Base-by-base conservation (phyloP, 75 land plant species). In the Isoetes taiwanensis region DNA sequence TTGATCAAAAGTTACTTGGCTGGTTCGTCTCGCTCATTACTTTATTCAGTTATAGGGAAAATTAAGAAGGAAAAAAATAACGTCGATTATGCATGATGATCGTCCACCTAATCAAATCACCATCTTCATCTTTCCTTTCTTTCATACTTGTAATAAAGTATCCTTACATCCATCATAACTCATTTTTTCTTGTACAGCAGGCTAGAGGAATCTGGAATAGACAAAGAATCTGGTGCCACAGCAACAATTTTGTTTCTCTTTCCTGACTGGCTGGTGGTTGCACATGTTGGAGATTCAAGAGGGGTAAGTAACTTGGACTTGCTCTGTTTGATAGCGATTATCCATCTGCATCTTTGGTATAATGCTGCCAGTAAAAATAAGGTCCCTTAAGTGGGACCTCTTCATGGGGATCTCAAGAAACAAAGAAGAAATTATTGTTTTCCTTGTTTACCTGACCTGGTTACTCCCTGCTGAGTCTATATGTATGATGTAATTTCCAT, bases 271-370 rank as follows among this genome's bases (percentile, higher is more conserved):
- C 40, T 88, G 41, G 70, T 81, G 40, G 52, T 93, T 42, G 80
- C 98, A 17, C 96, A 93, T 76, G 70, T 93, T 59, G 98, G 98
- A 21, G 98, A 93, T 56, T 87, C 96, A 4, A 71, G 71, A 52
- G 80, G 73, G 83, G 98, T 88, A 80, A 41, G 52, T 60, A 40
- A 56, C 29, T n/a, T n/a, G n/a, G n/a, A n/a, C n/a, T n/a, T n/a
- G n/a, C n/a, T n/a, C n/a, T n/a, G n/a, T n/a, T n/a, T n/a, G n/a
- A n/a, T n/a, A n/a, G n/a, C n/a, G n/a, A n/a, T n/a, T n/a, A n/a
- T n/a, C n/a, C n/a, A n/a, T n/a, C n/a, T n/a, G n/a, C n/a, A n/a
- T n/a, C n/a, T n/a, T n/a, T n/a, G n/a, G n/a, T n/a, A n/a, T n/a
- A n/a, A n/a, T n/a, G n/a, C n/a, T n/a, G n/a, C n/a, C n/a, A n/a